Evolutionary conservation across 1,284 basidiomycete genomes (phyloP), one percentile per base, ranked within the genome.

Genomic region (Microbotryomycetes sp.): DNA sequence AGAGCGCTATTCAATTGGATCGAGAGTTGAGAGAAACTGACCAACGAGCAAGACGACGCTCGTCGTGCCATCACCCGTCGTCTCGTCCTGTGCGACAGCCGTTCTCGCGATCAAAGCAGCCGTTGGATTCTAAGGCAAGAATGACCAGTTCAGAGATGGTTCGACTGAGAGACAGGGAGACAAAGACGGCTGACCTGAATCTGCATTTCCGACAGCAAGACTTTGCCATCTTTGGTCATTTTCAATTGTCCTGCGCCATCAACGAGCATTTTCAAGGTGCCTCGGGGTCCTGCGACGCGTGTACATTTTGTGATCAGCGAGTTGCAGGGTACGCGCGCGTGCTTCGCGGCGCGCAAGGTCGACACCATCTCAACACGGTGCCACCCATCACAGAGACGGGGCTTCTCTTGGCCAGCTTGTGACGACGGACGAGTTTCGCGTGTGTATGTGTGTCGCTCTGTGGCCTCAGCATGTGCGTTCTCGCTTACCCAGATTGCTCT

Each of bases 141-240:
- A 36, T 49, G 19, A 47, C 19, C 32, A 3, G 19, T n/a, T n/a
- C n/a, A 51, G 48, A 31, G 6, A 4, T 49, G 19, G 28, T 49
- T 22, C 49, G 25, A 51, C n/a, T n/a, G n/a, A n/a, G n/a, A n/a
- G n/a, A n/a, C 30, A 36, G 16, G 19, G 30, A 46, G 28, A 15
- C 42, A 45, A 23, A 23, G 47, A 26, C 3, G 6, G 70, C 75
- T 55, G 45, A 78, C 79, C 74, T 96, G 92, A 73, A 99, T 99
- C 81, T 98, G 96, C 96, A 99, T 99, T 80, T 99, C 96, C 48
- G 93, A 97, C 59, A 99, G 82, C 59, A 99, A 80, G 49, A 97
- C 94, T 80, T 98, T 98, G 71, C 96, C 96, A 75, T 98, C 96
- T 81, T 98, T 99, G 71, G 96, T 98, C 90, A 99, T 96, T 83